Conservation (phyloP, 2,329 filamentous ascomycete genomes). For the Ophiocordyceps australis region DNA sequence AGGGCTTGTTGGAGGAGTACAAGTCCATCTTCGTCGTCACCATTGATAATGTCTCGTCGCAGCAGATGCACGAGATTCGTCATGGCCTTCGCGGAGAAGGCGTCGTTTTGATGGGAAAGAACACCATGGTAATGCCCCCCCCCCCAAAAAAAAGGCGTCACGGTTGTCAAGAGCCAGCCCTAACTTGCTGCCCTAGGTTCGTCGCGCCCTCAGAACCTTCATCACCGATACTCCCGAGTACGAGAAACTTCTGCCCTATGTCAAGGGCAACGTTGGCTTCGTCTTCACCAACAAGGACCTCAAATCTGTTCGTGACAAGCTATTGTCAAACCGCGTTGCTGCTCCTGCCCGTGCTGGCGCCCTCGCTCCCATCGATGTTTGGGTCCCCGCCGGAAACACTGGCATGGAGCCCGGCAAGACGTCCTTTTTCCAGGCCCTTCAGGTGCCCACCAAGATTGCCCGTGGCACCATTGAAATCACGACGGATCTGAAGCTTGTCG, state of each 20-base stretch:
- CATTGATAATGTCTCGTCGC: slow-evolving; percentile 99
- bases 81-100: slow-evolving; percentile 74
- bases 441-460: slow-evolving; percentile 99
- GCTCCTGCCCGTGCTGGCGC: slow-evolving; percentile 97
- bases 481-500: slow-evolving; percentile 91
- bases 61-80: slow-evolving; percentile 99
- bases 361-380: slow-evolving; percentile 84
- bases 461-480: slow-evolving; percentile 99
- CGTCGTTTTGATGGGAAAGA: slow-evolving; percentile 99
- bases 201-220: slow-evolving; percentile 95
- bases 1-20: slow-evolving; percentile 91
- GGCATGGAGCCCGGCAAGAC: slow-evolving; percentile 99
- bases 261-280: slow-evolving; percentile 97
- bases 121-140: slow-evolving; percentile 99
- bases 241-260: slow-evolving; percentile 88
- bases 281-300: slow-evolving; percentile 98
- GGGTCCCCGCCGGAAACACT: slow-evolving; percentile 93
- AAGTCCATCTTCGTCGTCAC: slow-evolving; percentile 93
- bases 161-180: too few relatives aligned
- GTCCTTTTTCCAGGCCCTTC: slow-evolving; percentile 99
- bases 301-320: slow-evolving; percentile 83
- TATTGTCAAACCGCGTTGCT: slow-evolving; percentile 91
- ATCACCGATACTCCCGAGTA: slow-evolving; percentile 82
- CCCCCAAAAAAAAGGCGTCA: too few relatives aligned
- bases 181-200: slow-evolving; percentile 61